Conservation (phyloP, 2,329 filamentous ascomycete genomes). For the Orbilia ellipsospora region DNA sequence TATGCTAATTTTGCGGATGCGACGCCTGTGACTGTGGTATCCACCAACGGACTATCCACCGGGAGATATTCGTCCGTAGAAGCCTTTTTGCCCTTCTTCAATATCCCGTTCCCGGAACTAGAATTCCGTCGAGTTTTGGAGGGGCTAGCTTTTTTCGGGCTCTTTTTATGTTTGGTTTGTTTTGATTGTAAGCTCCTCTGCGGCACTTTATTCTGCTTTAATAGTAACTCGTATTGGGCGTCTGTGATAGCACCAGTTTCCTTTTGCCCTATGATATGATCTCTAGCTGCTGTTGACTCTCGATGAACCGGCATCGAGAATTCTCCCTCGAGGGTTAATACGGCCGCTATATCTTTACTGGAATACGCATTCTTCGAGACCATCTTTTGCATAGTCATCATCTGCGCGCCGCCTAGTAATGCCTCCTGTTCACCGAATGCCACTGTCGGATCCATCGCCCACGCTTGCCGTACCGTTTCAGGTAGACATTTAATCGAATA, state of each 20-base stretch:
- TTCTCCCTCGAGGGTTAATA: conserved; percentile 1
- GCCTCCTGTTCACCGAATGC: conserved; percentile 56
- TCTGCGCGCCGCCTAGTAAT: conserved; percentile 60
- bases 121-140: background rate
- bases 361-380: conserved; percentile 62
- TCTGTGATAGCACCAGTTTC: conserved; percentile 25
- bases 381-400: conserved; percentile 68
- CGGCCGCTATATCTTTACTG: conserved; percentile 17
- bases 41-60: conserved; percentile 65
- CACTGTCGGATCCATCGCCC: conserved; percentile 72
- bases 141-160: conserved; percentile 10
- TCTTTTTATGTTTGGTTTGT: conserved; percentile 27
- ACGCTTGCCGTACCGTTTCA: conserved; percentile 69
- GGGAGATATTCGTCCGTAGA: conserved; percentile 30
- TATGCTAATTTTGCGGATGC: conserved; percentile 89
- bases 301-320: conserved; percentile 7
- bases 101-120: conserved; percentile 5
- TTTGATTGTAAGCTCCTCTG: conserved; percentile 18
- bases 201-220: conserved; percentile 5
- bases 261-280: conserved; percentile 15
- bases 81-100: conserved; percentile 25
- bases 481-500: conserved; percentile 75
- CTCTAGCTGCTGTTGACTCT: conserved; percentile 2
- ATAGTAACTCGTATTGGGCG: conserved; percentile 19
- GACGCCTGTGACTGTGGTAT: conserved; percentile 77